A percentile compares a stretch with the other conserved stretches of the same genome.
Evolutionary conservation across 371 early-diverging fungal genomes (phyloP).

Genomic region (Rhizopus arrhizus): DNA sequence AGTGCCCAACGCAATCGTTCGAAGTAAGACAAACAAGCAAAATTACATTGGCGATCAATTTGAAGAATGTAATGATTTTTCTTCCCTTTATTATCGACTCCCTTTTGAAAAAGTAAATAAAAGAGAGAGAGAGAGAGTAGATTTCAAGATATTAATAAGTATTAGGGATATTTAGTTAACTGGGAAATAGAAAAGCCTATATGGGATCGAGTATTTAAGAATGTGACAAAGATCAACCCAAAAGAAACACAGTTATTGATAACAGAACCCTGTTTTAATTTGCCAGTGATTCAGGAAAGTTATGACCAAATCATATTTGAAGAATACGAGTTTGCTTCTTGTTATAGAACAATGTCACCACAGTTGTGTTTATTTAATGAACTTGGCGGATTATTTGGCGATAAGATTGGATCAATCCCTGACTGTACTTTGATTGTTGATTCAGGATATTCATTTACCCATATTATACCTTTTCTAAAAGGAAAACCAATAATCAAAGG

Average conservation of each 20-base stretch:
- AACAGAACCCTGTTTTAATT: conserved; percentile 82
- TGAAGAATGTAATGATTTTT: conserved; percentile 66
- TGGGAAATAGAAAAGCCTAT: conserved; percentile 80
- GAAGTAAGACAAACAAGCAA: conserved; percentile 62
- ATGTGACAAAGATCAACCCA: conserved; percentile 68
- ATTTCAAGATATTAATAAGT: neutral
- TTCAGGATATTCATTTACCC: conserved; percentile 82
- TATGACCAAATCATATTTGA: conserved; percentile 88
- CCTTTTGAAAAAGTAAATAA: conserved; percentile 75
- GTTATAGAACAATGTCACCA: conserved; percentile 61
- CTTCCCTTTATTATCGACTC: conserved; percentile 74
- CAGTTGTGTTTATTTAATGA: conserved; percentile 57
- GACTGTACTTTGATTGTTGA: conserved; percentile 80
- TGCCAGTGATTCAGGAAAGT: conserved; percentile 67
- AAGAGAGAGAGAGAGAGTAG: neutral
- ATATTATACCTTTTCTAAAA: conserved; percentile 72
- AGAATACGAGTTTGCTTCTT: conserved; percentile 74
- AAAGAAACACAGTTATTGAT: conserved; percentile 64
- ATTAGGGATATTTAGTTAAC: conserved; percentile 70
- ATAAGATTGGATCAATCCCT: conserved; percentile 45
- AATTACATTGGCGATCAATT: conserved; percentile 73
- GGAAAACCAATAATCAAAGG: conserved; percentile 60
- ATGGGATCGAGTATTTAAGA: conserved; percentile 76
- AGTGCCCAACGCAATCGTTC: conserved; percentile 70
- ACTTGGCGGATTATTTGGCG: conserved; percentile 50